Evolutionary conservation across 371 early-diverging fungal species (phyloP), one percentile per base, ranked within the genome.

Genomic region (Coemansia sp.): DNA sequence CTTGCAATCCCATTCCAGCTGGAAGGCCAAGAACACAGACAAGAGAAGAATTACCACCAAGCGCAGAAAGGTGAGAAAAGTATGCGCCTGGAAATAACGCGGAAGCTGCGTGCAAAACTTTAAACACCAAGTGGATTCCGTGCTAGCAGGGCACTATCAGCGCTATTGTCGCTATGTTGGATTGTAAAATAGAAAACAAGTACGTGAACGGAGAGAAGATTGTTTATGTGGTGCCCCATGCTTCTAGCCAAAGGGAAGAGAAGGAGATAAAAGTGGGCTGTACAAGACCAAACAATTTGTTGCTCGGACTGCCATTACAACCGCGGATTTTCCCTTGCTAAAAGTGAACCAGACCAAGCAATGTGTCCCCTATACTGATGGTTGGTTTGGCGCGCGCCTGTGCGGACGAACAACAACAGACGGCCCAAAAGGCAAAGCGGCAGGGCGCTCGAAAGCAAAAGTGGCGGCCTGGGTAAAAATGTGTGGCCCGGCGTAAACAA

Each of bases 401-500:
- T 45, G 47, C 8, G 47, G 16, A 16, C 16, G 47, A 45, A 45
- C 47, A 45, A 45, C 43, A 43, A 14, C 47, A 26, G 8, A 8
- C 47, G 20, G 7, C 47, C n/a, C n/a, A 52, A 53, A 38, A 45
- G 45, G 45, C 16, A 7, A 1, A 41, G 12, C 12, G 41, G 41
- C 41, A 41, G 5, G 20, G 7, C 16, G 14, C 20, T 26, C 26
- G 34, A 53, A 8, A 6, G 10, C 16, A 48, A 48, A 16, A 33
- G 26, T 36, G 36, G 14, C 35, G 5, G 34, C 53, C 26, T 53
- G 53, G 53, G 53, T 4, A 35, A 36, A 51, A 52, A 52, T 50
- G 30, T 30, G 26, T 14, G 26, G 30, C 5, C n/a, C 30, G 9
- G 8, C 8, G 38, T 36, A 53, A 53, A 53, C 38, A 53, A 53